These are phyloP conservation scores for Aspergillus pseudoglaucus DNA, from an alignment of 2,329 filamentous ascomycete genomes.

Conservation along the genomic window DNA sequence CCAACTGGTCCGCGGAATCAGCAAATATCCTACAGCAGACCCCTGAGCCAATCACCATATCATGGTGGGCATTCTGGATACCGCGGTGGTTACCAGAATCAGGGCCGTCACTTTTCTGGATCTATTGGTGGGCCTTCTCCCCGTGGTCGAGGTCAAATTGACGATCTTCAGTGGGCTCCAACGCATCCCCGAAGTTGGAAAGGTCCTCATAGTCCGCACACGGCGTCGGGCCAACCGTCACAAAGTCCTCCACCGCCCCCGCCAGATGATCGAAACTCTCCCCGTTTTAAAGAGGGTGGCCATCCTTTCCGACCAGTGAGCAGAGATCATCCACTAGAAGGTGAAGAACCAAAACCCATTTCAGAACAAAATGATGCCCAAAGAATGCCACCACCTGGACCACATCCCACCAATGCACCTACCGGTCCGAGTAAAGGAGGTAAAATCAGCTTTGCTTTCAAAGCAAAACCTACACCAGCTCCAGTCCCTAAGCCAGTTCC, in stretches of 20 bases:
- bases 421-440: constrained; percentile 46
- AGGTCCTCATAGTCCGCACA: constrained; percentile 34
- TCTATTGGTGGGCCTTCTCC: constrained; percentile 35
- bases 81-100: constrained; percentile 48
- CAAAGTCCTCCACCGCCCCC: constrained; percentile 25
- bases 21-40: constrained; percentile 45
- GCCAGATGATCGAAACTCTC: constrained; percentile 28
- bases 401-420: constrained; percentile 50
- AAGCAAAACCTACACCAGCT: constrained; percentile 61
- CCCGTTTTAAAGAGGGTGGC: constrained; percentile 48
- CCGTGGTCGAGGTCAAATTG: constrained; percentile 56
- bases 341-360: constrained; percentile 49
- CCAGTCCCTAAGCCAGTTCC: constrained; percentile 47
- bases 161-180: constrained; percentile 66
- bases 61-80: constrained; percentile 52
- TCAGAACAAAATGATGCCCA: constrained; percentile 34
- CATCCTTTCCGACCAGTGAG: constrained; percentile 54
- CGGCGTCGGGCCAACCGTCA: constrained; percentile 29
- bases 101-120: constrained; percentile 40
- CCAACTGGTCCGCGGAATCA: constrained; percentile 50
- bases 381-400: constrained; percentile 51
- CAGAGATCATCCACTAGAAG: constrained; percentile 60
- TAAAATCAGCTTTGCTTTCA: constrained; percentile 93
- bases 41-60: constrained; percentile 49
- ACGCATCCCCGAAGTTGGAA: constrained; percentile 50